Conservation (phyloP, 164 flowering plant genomes). For the Houttuynia cordata region DNA sequence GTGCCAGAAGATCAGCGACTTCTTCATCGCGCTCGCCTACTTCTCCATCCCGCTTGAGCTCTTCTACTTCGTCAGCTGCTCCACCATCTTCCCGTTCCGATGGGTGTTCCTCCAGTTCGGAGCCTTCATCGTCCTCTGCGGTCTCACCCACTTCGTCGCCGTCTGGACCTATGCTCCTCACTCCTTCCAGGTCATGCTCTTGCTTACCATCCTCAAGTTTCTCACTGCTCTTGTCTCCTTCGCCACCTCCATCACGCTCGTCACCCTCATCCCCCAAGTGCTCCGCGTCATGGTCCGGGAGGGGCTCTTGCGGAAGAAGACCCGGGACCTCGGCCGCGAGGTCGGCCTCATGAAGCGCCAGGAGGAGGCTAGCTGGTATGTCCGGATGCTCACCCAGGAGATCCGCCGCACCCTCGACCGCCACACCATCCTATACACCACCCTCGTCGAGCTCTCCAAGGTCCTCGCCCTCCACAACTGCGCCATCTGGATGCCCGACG, state of each 20-base stretch:
- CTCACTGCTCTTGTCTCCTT: constrained; percentile 16
- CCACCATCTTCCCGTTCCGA: constrained; percentile 14
- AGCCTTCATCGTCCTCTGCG: constrained; percentile 16
- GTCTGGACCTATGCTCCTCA: constrained; percentile 8
- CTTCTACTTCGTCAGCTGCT: constrained; percentile 20
- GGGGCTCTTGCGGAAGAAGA: constrained; percentile 12
- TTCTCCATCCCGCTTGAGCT: constrained; percentile 23
- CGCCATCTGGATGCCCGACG: constrained; percentile 17
- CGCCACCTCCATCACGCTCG: constrained; percentile 11
- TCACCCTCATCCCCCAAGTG: constrained; percentile 10
- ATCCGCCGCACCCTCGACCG: constrained; percentile 11
- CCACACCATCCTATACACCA: constrained; percentile 11
- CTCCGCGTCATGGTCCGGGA: constrained; percentile 14
- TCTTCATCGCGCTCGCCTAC: constrained; percentile 19
- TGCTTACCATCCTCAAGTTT: constrained; percentile 11
- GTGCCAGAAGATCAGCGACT: constrained; percentile 17
- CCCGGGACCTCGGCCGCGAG: constrained; percentile 11
- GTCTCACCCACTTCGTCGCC: constrained; percentile 13
- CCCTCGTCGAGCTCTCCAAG: constrained; percentile 17
- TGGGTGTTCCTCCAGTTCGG: constrained; percentile 16
- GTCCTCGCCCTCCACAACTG: constrained; percentile 11
- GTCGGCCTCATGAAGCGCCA: constrained; percentile 11
- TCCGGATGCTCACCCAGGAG: constrained; percentile 14
- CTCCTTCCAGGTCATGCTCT: constrained; percentile 11
- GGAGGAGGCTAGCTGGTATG: constrained; percentile 15